Conservation (phyloP, 768 basidiomycete genomes). For the Leccinum subgranulosum region DNA sequence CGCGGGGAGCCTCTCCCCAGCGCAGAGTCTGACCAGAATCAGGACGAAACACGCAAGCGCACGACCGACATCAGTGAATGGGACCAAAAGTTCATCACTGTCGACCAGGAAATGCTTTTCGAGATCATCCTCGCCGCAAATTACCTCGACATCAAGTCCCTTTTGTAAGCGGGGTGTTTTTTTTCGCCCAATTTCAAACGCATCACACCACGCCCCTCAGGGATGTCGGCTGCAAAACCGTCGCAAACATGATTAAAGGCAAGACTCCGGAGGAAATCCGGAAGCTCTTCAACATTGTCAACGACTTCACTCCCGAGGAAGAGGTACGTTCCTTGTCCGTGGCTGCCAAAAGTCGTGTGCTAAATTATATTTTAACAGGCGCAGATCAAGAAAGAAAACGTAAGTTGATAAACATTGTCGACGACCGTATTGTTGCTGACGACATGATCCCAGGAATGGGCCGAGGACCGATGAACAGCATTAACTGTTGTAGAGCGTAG, state of each 20-base stretch:
- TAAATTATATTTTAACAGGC: slow-evolving; percentile 46
- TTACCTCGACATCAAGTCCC: slow-evolving; percentile 98
- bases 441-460: slow-evolving; percentile 69
- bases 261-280: slow-evolving; percentile 99
- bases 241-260: slow-evolving; percentile 99
- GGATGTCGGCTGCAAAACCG: slow-evolving; percentile 97
- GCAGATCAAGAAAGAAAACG: slow-evolving; percentile 99
- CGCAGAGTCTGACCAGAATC: slow-evolving; percentile 72
- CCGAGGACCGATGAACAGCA: slow-evolving; percentile 73
- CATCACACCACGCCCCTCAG: slow-evolving; percentile 39
- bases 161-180: slow-evolving; percentile 61
- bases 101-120: slow-evolving; percentile 99
- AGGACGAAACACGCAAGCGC: slow-evolving; percentile 94
- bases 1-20: slow-evolving; percentile 94
- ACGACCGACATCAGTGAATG: slow-evolving; percentile 99
- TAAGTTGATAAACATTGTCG: slow-evolving; percentile 38
- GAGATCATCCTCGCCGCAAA: slow-evolving; percentile 99
- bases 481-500: slow-evolving; percentile 22
- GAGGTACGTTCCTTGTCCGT: slow-evolving; percentile 56
- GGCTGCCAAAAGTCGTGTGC: background rate
- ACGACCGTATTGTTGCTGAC: slow-evolving; percentile 15
- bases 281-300: slow-evolving; percentile 96
- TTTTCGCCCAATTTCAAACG: background rate
- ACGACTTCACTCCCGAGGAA: slow-evolving; percentile 98
- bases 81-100: slow-evolving; percentile 98